Conservation (phyloP, 345 rosid species). For the Cardiospermum halicacabum region DNA sequence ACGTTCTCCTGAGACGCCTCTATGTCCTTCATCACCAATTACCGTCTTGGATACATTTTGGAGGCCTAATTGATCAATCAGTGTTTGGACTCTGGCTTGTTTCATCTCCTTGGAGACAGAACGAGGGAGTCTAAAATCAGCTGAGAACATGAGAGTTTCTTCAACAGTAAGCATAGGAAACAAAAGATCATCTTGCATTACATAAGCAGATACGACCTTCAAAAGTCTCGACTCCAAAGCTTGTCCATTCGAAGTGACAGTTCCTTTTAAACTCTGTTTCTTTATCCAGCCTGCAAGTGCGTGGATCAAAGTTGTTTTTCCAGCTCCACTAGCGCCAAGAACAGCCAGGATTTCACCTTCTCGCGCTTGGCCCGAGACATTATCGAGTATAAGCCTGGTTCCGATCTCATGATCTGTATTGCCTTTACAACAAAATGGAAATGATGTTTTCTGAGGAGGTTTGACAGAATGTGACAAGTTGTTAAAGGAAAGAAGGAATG, state of each 20-base stretch:
- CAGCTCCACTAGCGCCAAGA: conserved; percentile 39
- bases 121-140: conserved; percentile 37
- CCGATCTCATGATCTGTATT: conserved; percentile 2
- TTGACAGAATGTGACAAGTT: conserved; percentile 7
- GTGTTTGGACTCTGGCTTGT: conserved; percentile 25
- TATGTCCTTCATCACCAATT: conserved; percentile 39
- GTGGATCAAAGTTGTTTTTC: conserved; percentile 37
- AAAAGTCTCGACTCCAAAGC: conserved; percentile 27
- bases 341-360: conserved; percentile 38
- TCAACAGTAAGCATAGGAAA: conserved; percentile 37
- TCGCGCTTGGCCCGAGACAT: conserved; percentile 32
- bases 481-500: conserved; percentile 11
- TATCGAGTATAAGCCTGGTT: conserved; percentile 29
- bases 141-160: conserved; percentile 39
- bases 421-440: conserved; percentile 1
- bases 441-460: not conserved
- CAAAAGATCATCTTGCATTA: conserved; percentile 37
- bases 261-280: conserved; percentile 28
- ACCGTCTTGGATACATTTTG: conserved; percentile 31
- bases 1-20: conserved; percentile 40
- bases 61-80: conserved; percentile 36
- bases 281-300: conserved; percentile 31
- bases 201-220: conserved; percentile 36
- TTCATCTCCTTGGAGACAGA: conserved; percentile 24
- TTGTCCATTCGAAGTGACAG: conserved; percentile 26